Evolutionary conservation across 106 monocot genomes (phyloP).

Genomic region (Phalaenopsis equestris): DNA sequence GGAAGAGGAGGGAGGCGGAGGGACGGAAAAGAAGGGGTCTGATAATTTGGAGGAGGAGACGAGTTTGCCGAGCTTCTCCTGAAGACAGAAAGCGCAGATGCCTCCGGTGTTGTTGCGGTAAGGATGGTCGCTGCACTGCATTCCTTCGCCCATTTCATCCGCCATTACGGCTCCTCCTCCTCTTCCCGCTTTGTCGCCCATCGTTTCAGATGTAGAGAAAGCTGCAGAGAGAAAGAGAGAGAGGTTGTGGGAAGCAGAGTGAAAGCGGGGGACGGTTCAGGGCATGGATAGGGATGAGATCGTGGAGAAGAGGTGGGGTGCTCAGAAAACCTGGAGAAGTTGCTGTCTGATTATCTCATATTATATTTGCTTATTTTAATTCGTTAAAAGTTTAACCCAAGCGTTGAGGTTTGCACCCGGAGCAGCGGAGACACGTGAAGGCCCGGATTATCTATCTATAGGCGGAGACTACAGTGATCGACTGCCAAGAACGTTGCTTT

Average conservation of each 20-base stretch:
- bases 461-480: too few relatives aligned
- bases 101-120: conserved; percentile 53
- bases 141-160: conserved; percentile 10
- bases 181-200: conserved; percentile 2
- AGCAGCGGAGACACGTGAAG: not conserved
- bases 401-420: conserved; percentile 4
- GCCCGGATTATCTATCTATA: too few relatives aligned
- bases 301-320: not conserved
- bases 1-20: conserved; percentile 26
- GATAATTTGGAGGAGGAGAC: conserved; percentile 52
- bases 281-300: not conserved
- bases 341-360: not conserved
- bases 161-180: not conserved
- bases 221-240: not conserved
- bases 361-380: not conserved
- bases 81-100: conserved; percentile 72
- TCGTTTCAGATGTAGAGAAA: not conserved
- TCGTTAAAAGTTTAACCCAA: not conserved
- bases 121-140: conserved; percentile 63
- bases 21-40: conserved; percentile 22
- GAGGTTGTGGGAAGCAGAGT: not conserved
- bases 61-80: conserved; percentile 77
- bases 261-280: not conserved
- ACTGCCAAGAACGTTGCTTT: too few relatives aligned
- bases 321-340: not conserved